Base-by-base conservation (phyloP, 176 grass and related monocot species). In the Zoysia japonica region DNA sequence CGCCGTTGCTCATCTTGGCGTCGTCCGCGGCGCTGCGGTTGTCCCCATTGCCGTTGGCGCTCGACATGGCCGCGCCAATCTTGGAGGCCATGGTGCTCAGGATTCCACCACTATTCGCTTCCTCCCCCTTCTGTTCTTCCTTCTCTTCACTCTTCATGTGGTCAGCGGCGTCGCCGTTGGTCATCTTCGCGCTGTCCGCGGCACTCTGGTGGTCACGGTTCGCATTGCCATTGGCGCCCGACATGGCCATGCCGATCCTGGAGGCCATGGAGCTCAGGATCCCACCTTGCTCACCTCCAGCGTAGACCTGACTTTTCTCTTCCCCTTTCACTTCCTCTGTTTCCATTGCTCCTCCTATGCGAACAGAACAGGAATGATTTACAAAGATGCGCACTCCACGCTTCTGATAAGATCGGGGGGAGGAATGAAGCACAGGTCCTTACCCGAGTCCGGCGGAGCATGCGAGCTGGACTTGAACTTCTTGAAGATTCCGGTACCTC, bases 221-320 rank as follows among this genome's bases (percentile, higher is more conserved):
- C 10, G 49, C 77, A 14, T 28, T 41, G 41, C 82, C 77, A 15
- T 79, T 73, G 53, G 74, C 49, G 15, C 86, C 61, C 3, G 87
- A 71, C 77, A 85, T 79, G 42, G 82, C 49, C 65, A 64, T 69
- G 48, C 87, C 87, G 17, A 89, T 85, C 77, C 75, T 89, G 56
- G 77, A 81, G 1, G 82, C 82, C 77, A 89, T 53, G 2, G 77
- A 1, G 72, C 82, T 85, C 72, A 85, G 57, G 44, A 81, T 77
- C 43, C 87, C 87, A 4, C 60, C 60, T 13, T 73, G 65, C 51
- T 82, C 57, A 43, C 71, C 70, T 7, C 55, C 70, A 19, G 3
- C 65, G 0, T 13, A 0, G 28, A 28, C 73, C 16, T 47, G 63
- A 0, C 15, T 11, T 10, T 2, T n/a, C 4, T 17, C 67, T 72